Conservation (phyloP, 1,284 basidiomycete species). For the Chalciporus sp. region DNA sequence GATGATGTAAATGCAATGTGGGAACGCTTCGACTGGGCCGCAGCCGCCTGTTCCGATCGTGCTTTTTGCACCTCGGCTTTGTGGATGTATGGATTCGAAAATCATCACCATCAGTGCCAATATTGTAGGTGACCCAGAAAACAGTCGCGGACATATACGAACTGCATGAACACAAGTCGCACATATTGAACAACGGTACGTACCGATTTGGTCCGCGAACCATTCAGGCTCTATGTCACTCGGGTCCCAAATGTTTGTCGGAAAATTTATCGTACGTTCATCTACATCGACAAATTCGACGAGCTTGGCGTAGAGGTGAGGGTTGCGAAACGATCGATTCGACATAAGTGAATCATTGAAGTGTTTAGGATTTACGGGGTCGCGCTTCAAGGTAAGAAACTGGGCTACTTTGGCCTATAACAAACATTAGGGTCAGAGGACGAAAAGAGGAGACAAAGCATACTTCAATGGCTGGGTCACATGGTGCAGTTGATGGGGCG, state of each 20-base stretch:
- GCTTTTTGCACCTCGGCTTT: conserved; percentile 48
- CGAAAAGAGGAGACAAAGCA: conserved; percentile 18
- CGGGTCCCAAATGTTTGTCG: conserved; percentile 69
- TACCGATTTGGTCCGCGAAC: conserved; percentile 74
- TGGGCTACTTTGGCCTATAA: conserved; percentile 75
- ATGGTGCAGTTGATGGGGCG: conserved; percentile 52
- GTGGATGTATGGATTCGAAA: conserved; percentile 31
- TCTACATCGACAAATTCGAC: conserved; percentile 91
- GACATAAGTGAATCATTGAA: conserved; percentile 94
- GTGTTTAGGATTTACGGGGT: conserved; percentile 70
- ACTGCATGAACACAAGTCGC: conserved; percentile 28
- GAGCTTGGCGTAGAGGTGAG: conserved; percentile 90
- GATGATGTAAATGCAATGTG: conserved; percentile 37
- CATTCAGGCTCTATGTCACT: conserved; percentile 61
- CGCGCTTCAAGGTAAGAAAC: conserved; percentile 73
- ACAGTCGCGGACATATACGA: neutral
- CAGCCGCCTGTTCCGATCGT: conserved; percentile 39
- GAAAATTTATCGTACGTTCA: conserved; percentile 83
- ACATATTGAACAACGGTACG: conserved; percentile 21
- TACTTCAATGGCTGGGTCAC: conserved; percentile 67
- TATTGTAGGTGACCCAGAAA: conserved; percentile 3
- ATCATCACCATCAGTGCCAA: neutral
- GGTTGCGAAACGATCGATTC: conserved; percentile 91
- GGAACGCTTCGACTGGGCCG: conserved; percentile 34
- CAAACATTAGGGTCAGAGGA: neutral